Evolutionary conservation across 2,329 filamentous ascomycete species (phyloP).

Genomic region (Sphaerulina musiva): DNA sequence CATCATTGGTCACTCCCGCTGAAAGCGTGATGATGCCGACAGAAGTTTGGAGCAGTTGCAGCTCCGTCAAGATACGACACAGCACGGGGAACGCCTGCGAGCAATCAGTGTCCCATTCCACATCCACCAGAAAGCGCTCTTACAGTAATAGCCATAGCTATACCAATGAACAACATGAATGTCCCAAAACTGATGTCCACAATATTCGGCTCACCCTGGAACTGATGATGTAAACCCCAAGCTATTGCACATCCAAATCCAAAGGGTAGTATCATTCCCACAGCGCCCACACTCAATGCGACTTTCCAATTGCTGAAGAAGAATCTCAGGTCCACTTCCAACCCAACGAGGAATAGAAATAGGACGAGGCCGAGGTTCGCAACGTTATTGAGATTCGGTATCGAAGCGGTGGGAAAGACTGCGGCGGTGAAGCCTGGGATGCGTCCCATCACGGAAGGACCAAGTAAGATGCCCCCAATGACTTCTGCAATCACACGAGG

Average conservation of each 20-base stretch:
- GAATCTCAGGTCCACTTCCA: constrained; percentile 77
- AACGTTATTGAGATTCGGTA: constrained; percentile 67
- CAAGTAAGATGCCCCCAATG: constrained; percentile 75
- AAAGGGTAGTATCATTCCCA: constrained; percentile 77
- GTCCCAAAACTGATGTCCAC: constrained; percentile 56
- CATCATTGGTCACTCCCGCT: constrained; percentile 88
- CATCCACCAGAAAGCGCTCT: constrained; percentile 17
- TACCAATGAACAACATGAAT: constrained; percentile 76
- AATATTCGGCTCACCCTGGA: constrained; percentile 51
- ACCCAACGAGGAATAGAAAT: constrained; percentile 79
- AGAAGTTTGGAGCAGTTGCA: constrained; percentile 74
- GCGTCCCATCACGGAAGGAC: constrained; percentile 80
- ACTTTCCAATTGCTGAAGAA: constrained; percentile 74
- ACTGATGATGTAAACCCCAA: constrained; percentile 72
- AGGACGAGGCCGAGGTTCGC: constrained; percentile 79
- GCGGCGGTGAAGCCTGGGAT: constrained; percentile 69
- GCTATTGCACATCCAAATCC: constrained; percentile 73
- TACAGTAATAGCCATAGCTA: constrained; percentile 86
- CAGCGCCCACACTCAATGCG: constrained; percentile 67
- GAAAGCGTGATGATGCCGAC: constrained; percentile 86
- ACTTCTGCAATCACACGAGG: constrained; percentile 80
- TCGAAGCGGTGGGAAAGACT: constrained; percentile 71
- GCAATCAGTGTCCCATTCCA: constrained; percentile 5
- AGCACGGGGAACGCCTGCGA: constrained; percentile 71
- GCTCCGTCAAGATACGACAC: constrained; percentile 84